Base-by-base conservation (phyloP, 495 filamentous ascomycete species). In the Penicillium canescens region DNA sequence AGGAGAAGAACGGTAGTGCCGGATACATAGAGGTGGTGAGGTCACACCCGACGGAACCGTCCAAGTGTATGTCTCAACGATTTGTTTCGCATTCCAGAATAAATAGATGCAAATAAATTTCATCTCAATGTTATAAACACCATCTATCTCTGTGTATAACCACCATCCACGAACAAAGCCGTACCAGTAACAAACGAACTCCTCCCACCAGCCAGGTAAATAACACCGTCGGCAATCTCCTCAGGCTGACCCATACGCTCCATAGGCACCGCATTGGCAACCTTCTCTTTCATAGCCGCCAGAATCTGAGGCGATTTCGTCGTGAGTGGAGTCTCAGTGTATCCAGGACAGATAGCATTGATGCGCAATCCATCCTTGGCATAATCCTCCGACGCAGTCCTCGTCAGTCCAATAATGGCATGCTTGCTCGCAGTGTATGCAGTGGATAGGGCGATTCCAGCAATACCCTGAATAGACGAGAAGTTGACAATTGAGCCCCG, bases 281-380 rank as follows among this genome's bases (percentile, higher is more conserved):
- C 60, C 2, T 63, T 55, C 20, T 57, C 57, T 10, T 52, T 38
- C 61, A 61, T 61, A 13, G 52, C 61, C 35, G 60, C 33, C 14
- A 64, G 11, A 8, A 64, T 64, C 50, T 66, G 42, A 14, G 71
- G 61, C 7, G 57, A 63, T 13, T 61, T 53, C 9, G 68, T 60
- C 2, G 74, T 54, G 56, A 81, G 61, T 8, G 74, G 54, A 56
- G 76, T 73, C 33, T 72, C 72, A 12, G 73, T 78, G 34, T 71
- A 71, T 21, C 74, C 74, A 2, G 74, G 74, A 47, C 74, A 78
- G 26, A 77, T 69, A 23, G 72, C 76, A 52, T 78, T 78, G 42
- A 78, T 65, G 6, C 75, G 56, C 43, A 78, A 62, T 13, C 67
- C 63, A n/a, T 77, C 57, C 10, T 61, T 69, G 0, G 72, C 69